phyloP scores from a whole-genome alignment of 2,329 filamentous ascomycete genomes.

The Colletotrichum neosansevieriae region DNA sequence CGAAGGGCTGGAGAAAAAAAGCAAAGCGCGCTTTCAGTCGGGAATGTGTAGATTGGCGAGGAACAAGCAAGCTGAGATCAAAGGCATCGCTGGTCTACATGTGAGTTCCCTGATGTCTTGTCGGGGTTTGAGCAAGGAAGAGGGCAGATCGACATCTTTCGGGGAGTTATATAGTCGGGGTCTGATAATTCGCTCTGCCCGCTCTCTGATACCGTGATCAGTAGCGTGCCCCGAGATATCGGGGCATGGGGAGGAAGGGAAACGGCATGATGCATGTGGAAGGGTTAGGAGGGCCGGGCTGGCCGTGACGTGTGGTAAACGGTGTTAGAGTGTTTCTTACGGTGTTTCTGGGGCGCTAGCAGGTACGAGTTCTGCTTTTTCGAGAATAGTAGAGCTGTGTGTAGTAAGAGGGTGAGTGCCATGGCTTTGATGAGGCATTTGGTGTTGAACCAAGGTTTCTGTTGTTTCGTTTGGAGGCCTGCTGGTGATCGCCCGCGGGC shows the following conservation, averaged over 20 bases:
- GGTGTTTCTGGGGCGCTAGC: background rate
- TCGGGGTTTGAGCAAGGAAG: background rate
- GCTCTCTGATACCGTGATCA: background rate
- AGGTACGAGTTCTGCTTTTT: background rate
- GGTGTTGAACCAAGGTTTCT: constrained; percentile 4
- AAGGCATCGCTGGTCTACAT: constrained; percentile 3
- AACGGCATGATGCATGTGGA: constrained; percentile 27
- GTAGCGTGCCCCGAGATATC: background rate
- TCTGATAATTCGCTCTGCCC: constrained; percentile 10
- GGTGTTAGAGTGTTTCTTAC: constrained; percentile 14
- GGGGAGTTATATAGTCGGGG: background rate
- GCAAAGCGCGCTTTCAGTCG: background rate
- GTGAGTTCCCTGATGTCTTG: background rate
- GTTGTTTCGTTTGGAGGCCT: background rate
- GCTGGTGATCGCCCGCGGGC: background rate
- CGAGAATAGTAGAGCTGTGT: background rate
- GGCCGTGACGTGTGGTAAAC: background rate
- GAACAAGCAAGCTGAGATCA: background rate
- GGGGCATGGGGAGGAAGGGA: background rate
- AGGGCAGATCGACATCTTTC: background rate
- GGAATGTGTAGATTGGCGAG: constrained; percentile 4
- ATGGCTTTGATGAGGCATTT: background rate
- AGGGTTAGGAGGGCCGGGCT: background rate
- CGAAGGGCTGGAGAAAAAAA: background rate
- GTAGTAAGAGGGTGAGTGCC: no score